Evolutionary conservation across 345 rosid species (phyloP).

Genomic region (Bruguiera sexangula): DNA sequence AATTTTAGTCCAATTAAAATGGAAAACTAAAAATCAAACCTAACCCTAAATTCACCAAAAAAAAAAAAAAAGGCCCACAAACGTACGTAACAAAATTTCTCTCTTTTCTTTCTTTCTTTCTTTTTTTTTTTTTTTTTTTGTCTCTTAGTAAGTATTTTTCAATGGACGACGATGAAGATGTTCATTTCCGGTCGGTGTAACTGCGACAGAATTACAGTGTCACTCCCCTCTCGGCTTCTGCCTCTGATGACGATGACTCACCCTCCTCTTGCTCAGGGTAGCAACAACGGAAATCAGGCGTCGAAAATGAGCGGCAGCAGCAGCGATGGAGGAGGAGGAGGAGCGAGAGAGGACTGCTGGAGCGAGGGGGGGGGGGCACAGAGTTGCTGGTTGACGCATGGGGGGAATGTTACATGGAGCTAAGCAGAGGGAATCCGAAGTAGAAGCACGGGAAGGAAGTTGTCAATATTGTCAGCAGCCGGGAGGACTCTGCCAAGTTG

Average conservation of each 20-base stretch:
- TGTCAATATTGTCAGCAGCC: constrained; percentile 24
- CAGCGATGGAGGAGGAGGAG: not conserved
- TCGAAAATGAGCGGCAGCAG: constrained; percentile 19
- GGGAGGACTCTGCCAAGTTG: constrained; percentile 16
- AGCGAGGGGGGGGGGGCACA: constrained; percentile 28
- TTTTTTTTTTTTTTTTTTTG: too few relatives aligned
- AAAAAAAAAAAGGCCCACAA: too few relatives aligned
- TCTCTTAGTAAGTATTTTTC: not conserved
- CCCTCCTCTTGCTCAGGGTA: not conserved
- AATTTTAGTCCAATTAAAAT: too few relatives aligned
- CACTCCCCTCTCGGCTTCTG: not conserved
- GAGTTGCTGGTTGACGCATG: constrained; percentile 30
- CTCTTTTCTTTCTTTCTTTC: not conserved
- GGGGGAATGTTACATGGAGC: constrained; percentile 32
- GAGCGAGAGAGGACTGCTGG: constrained; percentile 34
- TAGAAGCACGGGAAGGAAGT: constrained; percentile 35
- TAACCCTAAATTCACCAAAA: too few relatives aligned
- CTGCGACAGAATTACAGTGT: constrained; percentile 14
- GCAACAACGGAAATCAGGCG: not conserved
- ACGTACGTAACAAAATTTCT: too few relatives aligned
- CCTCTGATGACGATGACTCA: not conserved
- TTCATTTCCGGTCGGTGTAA: constrained; percentile 15
- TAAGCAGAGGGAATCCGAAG: constrained; percentile 30
- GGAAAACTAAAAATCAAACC: too few relatives aligned
- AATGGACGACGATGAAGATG: constrained; percentile 28